Percentiles rank a stretch among this genome's conserved stretches.
phyloP scores from a whole-genome alignment of 2,329 filamentous ascomycete genomes.

The Hypoxylon rubiginosum region DNA sequence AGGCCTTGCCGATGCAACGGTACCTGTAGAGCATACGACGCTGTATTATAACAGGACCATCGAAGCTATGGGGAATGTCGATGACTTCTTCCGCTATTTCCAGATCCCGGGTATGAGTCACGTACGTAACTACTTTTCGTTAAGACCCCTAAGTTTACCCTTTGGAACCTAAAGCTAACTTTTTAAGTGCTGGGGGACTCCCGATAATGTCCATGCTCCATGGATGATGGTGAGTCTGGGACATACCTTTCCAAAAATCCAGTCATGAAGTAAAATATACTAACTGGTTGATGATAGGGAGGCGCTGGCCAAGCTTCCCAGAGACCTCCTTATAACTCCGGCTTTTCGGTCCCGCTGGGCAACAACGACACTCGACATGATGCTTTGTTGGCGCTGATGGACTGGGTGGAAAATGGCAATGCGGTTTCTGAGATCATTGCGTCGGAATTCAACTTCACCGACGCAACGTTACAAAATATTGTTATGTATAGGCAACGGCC shows the following conservation, averaged over 20 bases:
- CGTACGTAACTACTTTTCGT: background rate
- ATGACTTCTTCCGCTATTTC: conserved; percentile 63
- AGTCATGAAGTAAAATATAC: too few species aligned
- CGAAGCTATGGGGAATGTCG: conserved; percentile 53
- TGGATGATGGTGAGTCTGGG: conserved; percentile 52
- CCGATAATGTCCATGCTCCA: conserved; percentile 47
- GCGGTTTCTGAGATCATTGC: conserved; percentile 47
- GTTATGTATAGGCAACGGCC: conserved; percentile 57
- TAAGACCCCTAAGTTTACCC: too few species aligned
- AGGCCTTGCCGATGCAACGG: conserved; percentile 48
- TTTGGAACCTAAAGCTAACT: too few species aligned
- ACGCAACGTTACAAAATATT: conserved; percentile 37
- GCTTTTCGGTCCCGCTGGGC: conserved; percentile 47
- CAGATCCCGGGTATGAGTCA: conserved; percentile 61
- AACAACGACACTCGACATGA: conserved; percentile 47
- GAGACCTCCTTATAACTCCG: conserved; percentile 48
- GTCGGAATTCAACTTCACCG: conserved; percentile 49
- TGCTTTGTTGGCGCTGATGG: conserved; percentile 49
- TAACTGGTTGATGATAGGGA: too few species aligned
- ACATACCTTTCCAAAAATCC: too few species aligned
- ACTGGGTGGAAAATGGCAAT: conserved; percentile 50
- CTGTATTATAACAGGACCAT: conserved; percentile 48
- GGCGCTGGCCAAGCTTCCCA: conserved; percentile 47
- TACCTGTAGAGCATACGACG: conserved; percentile 48
- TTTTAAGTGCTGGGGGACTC: conserved; percentile 49